These are phyloP conservation scores for Candida multigemmis DNA, from an alignment of 805 yeast genomes.

Conservation along the genomic window DNA sequence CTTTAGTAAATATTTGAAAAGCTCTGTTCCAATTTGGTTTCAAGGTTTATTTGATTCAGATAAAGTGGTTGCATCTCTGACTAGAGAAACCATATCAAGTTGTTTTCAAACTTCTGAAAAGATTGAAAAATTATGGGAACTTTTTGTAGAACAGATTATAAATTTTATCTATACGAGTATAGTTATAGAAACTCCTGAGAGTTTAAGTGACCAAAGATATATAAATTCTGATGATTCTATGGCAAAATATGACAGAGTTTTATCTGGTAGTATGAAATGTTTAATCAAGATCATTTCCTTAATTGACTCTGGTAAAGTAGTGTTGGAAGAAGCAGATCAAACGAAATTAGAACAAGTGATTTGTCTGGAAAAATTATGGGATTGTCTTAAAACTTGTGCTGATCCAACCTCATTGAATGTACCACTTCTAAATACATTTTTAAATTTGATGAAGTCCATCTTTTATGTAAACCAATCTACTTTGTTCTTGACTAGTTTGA, in stretches of 20 bases:
- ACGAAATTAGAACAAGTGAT: constrained; percentile 12
- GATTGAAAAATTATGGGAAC: constrained; percentile 51
- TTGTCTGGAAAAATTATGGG: constrained; percentile 25
- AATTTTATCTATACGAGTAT: constrained; percentile 46
- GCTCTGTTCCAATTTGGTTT: constrained; percentile 66
- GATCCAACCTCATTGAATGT: constrained; percentile 17
- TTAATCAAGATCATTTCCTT: constrained; percentile 24
- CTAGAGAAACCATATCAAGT: constrained; percentile 35
- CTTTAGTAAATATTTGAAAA: constrained; percentile 57
- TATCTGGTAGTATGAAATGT: constrained; percentile 41
- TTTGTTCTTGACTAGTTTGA: constrained; percentile 7
- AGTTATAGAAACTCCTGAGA: constrained; percentile 46
- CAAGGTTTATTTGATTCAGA: constrained; percentile 69
- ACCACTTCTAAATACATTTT: constrained; percentile 19
- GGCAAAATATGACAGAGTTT: constrained; percentile 52
- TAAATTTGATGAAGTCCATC: constrained; percentile 11
- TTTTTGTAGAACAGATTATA: constrained; percentile 49
- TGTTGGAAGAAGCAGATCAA: constrained; percentile 4
- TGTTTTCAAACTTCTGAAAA: constrained; percentile 49
- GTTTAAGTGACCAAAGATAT: constrained; percentile 69
- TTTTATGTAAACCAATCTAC: constrained; percentile 9
- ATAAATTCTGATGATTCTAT: constrained; percentile 57
- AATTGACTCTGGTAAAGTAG: constrained; percentile 7
- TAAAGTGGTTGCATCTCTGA: constrained; percentile 42
- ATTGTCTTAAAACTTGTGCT: constrained; percentile 14